Percentiles rank a stretch among this genome's conserved stretches.
These are phyloP conservation scores for Umbilicus rupestris DNA, from an alignment of 164 flowering plant species.

Conservation along the genomic window DNA sequence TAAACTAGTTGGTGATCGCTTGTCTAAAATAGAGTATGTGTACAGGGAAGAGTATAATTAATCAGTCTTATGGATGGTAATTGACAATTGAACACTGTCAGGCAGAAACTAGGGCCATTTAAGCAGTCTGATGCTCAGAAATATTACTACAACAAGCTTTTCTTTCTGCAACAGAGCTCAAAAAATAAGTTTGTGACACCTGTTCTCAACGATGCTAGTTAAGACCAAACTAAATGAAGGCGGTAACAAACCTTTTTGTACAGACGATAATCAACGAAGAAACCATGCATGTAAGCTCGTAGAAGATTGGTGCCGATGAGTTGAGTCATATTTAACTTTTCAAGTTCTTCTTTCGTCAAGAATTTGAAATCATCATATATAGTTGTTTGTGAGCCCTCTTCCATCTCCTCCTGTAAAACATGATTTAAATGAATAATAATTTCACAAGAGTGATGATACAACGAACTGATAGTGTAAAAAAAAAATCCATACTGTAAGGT, in stretches of 20 bases:
- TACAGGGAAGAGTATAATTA: not conserved
- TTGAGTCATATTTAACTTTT: slow-evolving; percentile 49
- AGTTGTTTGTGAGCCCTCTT: slow-evolving; percentile 64
- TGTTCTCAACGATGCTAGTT: no score
- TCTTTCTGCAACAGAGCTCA: no score
- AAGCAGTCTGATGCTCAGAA: no score
- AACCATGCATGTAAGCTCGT: slow-evolving; percentile 90
- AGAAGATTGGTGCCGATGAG: slow-evolving; percentile 72
- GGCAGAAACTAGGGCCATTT: no score
- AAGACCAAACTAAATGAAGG: no score
- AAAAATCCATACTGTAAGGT: slow-evolving; percentile 49
- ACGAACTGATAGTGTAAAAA: not conserved
- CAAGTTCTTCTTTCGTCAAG: slow-evolving; percentile 80
- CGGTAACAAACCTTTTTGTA: slow-evolving; percentile 68
- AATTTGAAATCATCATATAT: slow-evolving; percentile 81
- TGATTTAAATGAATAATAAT: not conserved
- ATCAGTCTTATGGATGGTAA: not conserved
- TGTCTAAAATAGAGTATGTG: no score
- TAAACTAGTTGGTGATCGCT: not conserved
- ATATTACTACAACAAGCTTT: no score
- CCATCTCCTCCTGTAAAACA: slow-evolving; percentile 74
- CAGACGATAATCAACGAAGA: slow-evolving; percentile 55
- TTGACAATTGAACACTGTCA: no score
- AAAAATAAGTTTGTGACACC: no score
- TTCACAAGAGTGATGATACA: not conserved